Evolutionary conservation across 805 yeast genomes (phyloP), one percentile per base, ranked within the genome.

Genomic region (Wickerhamomyces rabaulensis): DNA sequence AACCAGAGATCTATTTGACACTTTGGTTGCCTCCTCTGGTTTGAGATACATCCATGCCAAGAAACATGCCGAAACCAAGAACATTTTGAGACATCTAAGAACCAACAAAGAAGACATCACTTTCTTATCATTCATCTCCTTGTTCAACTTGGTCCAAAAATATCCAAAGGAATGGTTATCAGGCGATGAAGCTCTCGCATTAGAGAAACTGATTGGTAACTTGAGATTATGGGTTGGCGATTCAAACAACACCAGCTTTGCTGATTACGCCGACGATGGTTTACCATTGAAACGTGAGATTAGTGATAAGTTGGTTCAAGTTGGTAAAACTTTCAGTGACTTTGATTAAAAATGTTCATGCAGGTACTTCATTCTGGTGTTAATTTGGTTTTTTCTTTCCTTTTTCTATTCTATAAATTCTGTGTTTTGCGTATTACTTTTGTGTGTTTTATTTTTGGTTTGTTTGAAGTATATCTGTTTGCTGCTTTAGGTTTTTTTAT

Each of bases 211-310:
- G 8, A 51, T 56, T 38, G 54, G 49, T 21, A 44, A 53, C 20
- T 44, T 62, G 37, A 55, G 67, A 52, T 42, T 56, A 36, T 63
- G 67, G 66, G 54, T 60, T 47, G 66, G 67, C 17, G 60, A 56
- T 25, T 52, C 56, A 12, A 40, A 44, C 22, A 53, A 56, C 31
- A 25, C 40, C n/a, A 53, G 52, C 19, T 60, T 57, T 22, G 52
- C 48, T 33, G 63, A 60, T 43, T 43, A 53, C 15, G 51, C 52
- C 33, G 58, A 53, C 21, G 55, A 52, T 25, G 57, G 57, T 3
- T 36, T 57, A 15, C 49, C 51, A 29, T 47, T 63, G 44, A 63
- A 58, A 48, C 54, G 62, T 39, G 64, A 61, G 40, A 57, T 62
- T 8, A 58, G 66, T 45, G 67, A 62, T 42, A 49, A 56, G 33